Evolutionary conservation across 1,284 basidiomycete species (phyloP).

Genomic region (Clitocybe nebularis): DNA sequence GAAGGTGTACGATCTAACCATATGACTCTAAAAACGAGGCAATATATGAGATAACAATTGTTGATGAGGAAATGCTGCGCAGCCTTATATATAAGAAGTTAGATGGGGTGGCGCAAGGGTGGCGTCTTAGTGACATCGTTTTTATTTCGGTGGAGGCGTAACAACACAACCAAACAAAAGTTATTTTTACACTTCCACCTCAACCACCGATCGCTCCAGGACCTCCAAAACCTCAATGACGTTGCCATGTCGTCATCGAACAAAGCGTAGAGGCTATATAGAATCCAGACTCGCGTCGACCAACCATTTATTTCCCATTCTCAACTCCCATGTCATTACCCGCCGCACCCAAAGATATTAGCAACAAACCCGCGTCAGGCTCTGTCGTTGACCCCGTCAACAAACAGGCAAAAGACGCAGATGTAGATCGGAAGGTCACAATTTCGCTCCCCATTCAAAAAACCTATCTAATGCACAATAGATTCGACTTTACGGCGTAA

Average conservation of each 20-base stretch:
- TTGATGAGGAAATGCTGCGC: no score
- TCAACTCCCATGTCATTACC: conserved; percentile 57
- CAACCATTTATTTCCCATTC: conserved; percentile 1
- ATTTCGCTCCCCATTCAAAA: no score
- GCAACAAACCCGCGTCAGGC: conserved; percentile 46
- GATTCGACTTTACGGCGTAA: conserved; percentile 72
- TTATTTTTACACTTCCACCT: no score
- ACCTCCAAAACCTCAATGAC: conserved; percentile 11
- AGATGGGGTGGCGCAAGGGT: no score
- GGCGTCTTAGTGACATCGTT: no score
- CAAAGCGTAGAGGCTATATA: conserved; percentile 6
- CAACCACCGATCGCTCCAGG: background rate
- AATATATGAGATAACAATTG: no score
- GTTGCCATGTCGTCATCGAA: conserved; percentile 14
- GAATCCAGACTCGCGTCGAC: conserved; percentile 2
- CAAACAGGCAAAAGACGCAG: conserved; percentile 48
- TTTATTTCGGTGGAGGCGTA: no score
- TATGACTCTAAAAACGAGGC: no score
- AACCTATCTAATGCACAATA: conserved; percentile 18
- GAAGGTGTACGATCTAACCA: no score
- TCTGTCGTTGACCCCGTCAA: conserved; percentile 59
- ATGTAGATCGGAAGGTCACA: conserved; percentile 68
- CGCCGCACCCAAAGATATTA: conserved; percentile 54
- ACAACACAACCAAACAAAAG: no score
- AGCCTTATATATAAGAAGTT: no score